Conservation (phyloP, 106 monocot species). For the Dioscorea zingiberensis region DNA sequence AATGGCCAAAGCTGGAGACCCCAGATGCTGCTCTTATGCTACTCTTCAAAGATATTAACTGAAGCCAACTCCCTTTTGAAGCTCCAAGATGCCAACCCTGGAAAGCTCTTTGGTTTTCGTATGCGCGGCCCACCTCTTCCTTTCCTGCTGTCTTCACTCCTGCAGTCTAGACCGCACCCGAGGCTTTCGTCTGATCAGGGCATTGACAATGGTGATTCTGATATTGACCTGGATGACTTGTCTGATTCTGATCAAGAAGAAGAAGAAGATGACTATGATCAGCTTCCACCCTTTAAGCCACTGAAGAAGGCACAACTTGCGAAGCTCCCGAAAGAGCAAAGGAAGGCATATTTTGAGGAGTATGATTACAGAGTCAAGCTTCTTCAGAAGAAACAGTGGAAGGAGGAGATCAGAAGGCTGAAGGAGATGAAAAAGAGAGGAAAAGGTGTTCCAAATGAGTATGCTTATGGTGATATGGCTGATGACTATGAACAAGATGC, state of each 20-base stretch:
- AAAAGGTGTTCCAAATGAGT: constrained; percentile 22
- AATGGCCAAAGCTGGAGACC: constrained; percentile 85
- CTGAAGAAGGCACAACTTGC: constrained; percentile 68
- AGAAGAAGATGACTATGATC: constrained; percentile 85
- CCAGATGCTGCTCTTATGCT: constrained; percentile 79
- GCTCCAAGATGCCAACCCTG: constrained; percentile 70
- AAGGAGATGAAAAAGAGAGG: constrained; percentile 78
- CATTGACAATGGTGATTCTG: constrained; percentile 65
- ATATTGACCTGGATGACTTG: constrained; percentile 73
- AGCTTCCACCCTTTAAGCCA: constrained; percentile 87
- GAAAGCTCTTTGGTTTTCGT: constrained; percentile 76
- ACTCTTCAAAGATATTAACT: constrained; percentile 91
- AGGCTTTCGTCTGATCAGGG: constrained; percentile 60
- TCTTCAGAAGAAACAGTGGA: constrained; percentile 93
- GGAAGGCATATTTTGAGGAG: constrained; percentile 77
- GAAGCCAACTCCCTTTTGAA: constrained; percentile 83
- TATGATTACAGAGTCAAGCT: constrained; percentile 92
- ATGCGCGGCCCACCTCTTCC: constrained; percentile 84
- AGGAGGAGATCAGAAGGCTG: constrained; percentile 74
- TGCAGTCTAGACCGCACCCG: constrained; percentile 79
- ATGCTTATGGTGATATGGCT: constrained; percentile 35
- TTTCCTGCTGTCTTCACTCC: constrained; percentile 77
- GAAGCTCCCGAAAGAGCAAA: constrained; percentile 77
- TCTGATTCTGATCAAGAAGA: constrained; percentile 62
- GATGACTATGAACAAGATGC: constrained; percentile 78